Evolutionary conservation across 306 rosid genomes (phyloP).

Genomic region (Prunus kanzakura): DNA sequence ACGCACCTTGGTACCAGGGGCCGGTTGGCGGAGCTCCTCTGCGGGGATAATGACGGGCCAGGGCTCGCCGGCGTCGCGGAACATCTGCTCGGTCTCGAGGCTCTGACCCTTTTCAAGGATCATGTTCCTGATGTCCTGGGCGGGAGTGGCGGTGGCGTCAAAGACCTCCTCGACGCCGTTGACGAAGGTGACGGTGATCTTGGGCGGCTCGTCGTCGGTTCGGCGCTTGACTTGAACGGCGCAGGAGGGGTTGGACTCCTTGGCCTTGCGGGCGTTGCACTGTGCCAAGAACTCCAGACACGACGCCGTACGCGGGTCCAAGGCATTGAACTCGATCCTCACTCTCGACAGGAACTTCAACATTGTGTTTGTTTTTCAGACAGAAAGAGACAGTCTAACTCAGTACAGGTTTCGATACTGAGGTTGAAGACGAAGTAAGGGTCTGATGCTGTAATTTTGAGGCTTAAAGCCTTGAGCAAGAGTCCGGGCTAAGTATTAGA

Average conservation of each 20-base stretch:
- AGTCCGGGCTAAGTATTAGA: too few relatives aligned
- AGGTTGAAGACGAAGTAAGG: too few relatives aligned
- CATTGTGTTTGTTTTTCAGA: constrained; percentile 28
- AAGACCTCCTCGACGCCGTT: constrained; percentile 73
- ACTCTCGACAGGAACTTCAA: constrained; percentile 77
- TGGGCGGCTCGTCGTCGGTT: constrained; percentile 72
- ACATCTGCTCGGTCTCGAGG: constrained; percentile 78
- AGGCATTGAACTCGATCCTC: constrained; percentile 80
- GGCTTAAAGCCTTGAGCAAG: too few relatives aligned
- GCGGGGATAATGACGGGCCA: constrained; percentile 78
- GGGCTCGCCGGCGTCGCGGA: constrained; percentile 78
- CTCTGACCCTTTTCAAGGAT: constrained; percentile 74
- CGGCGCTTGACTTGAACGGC: constrained; percentile 80
- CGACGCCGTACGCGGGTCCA: constrained; percentile 85
- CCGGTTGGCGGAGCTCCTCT: constrained; percentile 53
- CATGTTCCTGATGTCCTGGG: constrained; percentile 67
- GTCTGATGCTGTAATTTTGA: too few relatives aligned
- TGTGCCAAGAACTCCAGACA: constrained; percentile 94
- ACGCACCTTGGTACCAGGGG: constrained; percentile 67
- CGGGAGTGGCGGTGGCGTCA: constrained; percentile 74
- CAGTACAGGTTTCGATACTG: background rate
- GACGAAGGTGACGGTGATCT: constrained; percentile 80
- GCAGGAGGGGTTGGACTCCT: constrained; percentile 81
- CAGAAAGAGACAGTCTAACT: background rate
- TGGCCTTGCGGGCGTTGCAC: constrained; percentile 87